Conservation (phyloP, 352 stramenopile genomes). For the Globisporangium splendens region DNA sequence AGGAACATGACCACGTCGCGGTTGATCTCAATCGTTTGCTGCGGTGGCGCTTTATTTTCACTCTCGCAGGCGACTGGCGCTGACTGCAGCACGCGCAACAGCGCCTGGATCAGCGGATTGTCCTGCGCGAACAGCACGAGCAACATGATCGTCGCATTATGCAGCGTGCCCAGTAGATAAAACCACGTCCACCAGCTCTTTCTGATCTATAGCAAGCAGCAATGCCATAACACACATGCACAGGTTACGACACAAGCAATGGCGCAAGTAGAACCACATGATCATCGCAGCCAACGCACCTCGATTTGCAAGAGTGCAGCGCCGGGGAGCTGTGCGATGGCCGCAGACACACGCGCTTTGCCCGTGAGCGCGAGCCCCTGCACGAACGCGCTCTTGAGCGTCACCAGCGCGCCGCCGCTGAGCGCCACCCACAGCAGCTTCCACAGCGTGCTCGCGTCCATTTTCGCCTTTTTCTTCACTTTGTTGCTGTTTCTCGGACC, state of each 20-base stretch:
- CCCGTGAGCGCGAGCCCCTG: constrained; percentile 38
- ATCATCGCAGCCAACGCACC: constrained; percentile 6
- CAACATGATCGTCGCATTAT: constrained; percentile 36
- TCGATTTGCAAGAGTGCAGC: constrained; percentile 32
- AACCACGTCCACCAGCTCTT: constrained; percentile 77
- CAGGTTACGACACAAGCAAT: not conserved
- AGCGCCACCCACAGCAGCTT: constrained; percentile 26
- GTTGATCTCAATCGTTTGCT: constrained; percentile 24
- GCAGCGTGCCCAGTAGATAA: constrained; percentile 52
- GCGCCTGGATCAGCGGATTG: constrained; percentile 24
- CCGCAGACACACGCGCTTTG: constrained; percentile 28
- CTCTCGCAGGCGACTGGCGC: not conserved
- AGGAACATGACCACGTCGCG: constrained; percentile 39
- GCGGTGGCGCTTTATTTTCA: too few relatives aligned
- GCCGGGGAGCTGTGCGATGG: constrained; percentile 23
- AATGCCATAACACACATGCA: not conserved
- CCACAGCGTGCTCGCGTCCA: constrained; percentile 18
- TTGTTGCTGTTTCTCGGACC: too few relatives aligned
- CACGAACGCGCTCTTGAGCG: constrained; percentile 34
- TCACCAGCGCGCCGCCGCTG: constrained; percentile 20
- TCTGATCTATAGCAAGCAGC: constrained; percentile 11
- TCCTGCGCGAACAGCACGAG: constrained; percentile 28
- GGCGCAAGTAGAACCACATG: too few relatives aligned
- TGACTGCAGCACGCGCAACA: constrained; percentile 34
- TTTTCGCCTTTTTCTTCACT: not conserved